These are phyloP conservation scores for Hanseniaspora taiwanica DNA, from an alignment of 805 yeast species.

Conservation along the genomic window DNA sequence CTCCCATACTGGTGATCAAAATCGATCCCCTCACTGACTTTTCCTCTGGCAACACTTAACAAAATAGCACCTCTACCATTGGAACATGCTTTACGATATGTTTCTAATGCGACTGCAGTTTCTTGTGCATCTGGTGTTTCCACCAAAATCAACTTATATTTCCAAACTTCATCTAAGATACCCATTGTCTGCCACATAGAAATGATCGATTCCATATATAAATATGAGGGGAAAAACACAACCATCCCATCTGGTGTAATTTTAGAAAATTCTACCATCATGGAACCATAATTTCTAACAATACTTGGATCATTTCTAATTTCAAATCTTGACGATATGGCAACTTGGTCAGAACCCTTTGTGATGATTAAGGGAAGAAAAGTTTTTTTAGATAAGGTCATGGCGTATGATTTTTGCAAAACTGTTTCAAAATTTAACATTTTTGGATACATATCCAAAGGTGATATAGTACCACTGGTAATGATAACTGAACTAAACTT, in stretches of 20 bases:
- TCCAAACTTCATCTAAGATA: conserved; percentile 95
- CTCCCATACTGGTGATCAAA: conserved; percentile 97
- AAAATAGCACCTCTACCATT: conserved; percentile 97
- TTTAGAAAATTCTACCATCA: conserved; percentile 83
- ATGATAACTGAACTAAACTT: conserved; percentile 84
- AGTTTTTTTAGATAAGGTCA: conserved; percentile 86
- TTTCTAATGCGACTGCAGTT: conserved; percentile 87
- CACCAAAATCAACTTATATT: conserved; percentile 83
- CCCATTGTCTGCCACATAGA: conserved; percentile 99
- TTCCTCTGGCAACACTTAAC: conserved; percentile 96
- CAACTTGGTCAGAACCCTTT: conserved; percentile 96
- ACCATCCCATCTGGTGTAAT: conserved; percentile 97
- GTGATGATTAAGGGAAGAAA: conserved; percentile 93
- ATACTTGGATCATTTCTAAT: conserved; percentile 96
- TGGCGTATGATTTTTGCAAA: conserved; percentile 85
- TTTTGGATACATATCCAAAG: conserved; percentile 95
- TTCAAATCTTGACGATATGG: conserved; percentile 90
- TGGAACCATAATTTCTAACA: conserved; percentile 90
- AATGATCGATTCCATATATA: conserved; percentile 95
- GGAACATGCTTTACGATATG: conserved; percentile 90
- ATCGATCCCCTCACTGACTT: conserved; percentile 97
- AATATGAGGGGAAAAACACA: conserved; percentile 91
- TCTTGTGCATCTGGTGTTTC: conserved; percentile 99
- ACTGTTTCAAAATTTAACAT: conserved; percentile 92
- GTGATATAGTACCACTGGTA: conserved; percentile 96